phyloP scores from a whole-genome alignment of 257 asterid genomes.

The Penstemon barbatus region DNA sequence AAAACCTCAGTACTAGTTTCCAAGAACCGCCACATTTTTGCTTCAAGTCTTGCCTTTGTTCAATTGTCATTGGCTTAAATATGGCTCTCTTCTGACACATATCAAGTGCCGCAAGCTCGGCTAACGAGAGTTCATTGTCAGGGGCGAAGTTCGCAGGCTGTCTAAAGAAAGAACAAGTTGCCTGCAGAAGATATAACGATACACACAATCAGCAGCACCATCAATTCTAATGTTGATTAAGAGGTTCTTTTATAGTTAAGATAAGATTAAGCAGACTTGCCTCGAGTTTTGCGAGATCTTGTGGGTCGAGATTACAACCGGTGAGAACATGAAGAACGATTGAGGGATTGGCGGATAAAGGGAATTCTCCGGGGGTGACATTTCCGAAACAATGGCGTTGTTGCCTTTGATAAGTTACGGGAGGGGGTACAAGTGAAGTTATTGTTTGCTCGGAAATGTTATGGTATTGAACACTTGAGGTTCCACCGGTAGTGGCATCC shows the following conservation, averaged over 20 bases:
- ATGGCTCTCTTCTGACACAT: slow-evolving; percentile 93
- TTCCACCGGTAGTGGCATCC: slow-evolving; percentile 84
- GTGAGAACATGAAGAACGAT: slow-evolving; percentile 94
- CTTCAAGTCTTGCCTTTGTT: slow-evolving; percentile 60
- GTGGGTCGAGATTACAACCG: slow-evolving; percentile 77
- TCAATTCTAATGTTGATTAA: slow-evolving; percentile 44
- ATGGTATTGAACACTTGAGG: slow-evolving; percentile 74
- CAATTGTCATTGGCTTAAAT: slow-evolving; percentile 79
- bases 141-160: slow-evolving; percentile 88
- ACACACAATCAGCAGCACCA: slow-evolving; percentile 68
- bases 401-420: slow-evolving; percentile 54
- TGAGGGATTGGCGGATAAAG: slow-evolving; percentile 91
- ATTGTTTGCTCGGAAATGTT: slow-evolving; percentile 72
- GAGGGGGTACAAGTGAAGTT: slow-evolving; percentile 48
- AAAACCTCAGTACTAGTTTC: slow-evolving; percentile 88
- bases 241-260: background rate
- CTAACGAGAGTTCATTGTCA: slow-evolving; percentile 74
- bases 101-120: slow-evolving; percentile 98
- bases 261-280: slow-evolving; percentile 54
- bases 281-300: slow-evolving; percentile 96
- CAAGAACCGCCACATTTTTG: slow-evolving; percentile 88
- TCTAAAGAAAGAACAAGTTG: slow-evolving; percentile 89
- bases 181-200: slow-evolving; percentile 56
- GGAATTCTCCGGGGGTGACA: slow-evolving; percentile 90
- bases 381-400: slow-evolving; percentile 80